Evolutionary conservation across 2,329 filamentous ascomycete species (phyloP).

Genomic region (Rhinocladiella mackenziei): DNA sequence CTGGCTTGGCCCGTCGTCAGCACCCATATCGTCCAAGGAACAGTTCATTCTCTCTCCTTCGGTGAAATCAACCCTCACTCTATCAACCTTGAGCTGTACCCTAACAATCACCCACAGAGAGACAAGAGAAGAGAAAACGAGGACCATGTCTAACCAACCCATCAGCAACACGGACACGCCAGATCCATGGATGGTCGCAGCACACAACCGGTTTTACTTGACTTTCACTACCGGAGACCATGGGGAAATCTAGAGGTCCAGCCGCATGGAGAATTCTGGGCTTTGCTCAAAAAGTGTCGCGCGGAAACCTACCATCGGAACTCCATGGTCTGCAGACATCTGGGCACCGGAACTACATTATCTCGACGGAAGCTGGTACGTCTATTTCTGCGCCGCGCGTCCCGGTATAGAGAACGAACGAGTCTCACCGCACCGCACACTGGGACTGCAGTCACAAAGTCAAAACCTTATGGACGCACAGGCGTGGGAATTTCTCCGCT

Average conservation of each 20-base stretch:
- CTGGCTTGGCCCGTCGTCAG: no score
- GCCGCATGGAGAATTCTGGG: constrained; percentile 33
- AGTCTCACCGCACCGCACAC: constrained; percentile 23
- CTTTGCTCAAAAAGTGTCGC: constrained; percentile 28
- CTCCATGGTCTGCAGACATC: constrained; percentile 44
- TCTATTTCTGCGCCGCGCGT: constrained; percentile 41
- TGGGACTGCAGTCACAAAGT: constrained; percentile 17
- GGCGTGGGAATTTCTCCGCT: constrained; percentile 26
- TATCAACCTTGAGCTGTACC: no score
- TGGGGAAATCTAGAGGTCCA: constrained; percentile 36
- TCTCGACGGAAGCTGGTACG: constrained; percentile 51
- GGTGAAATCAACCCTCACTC: no score
- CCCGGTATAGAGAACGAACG: constrained; percentile 25
- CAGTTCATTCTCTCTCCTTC: no score
- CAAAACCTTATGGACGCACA: constrained; percentile 23
- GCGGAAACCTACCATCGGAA: constrained; percentile 41
- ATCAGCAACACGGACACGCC: constrained; percentile 33
- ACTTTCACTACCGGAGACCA: constrained; percentile 37
- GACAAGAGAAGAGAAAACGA: no score
- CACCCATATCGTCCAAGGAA: no score
- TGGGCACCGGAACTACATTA: constrained; percentile 56
- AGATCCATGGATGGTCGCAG: constrained; percentile 34
- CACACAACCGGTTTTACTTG: constrained; percentile 32
- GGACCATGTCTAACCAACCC: constrained; percentile 33
- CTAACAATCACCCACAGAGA: no score